Base-by-base conservation (phyloP, 768 basidiomycete genomes). In the Boletus barrowsii region DNA sequence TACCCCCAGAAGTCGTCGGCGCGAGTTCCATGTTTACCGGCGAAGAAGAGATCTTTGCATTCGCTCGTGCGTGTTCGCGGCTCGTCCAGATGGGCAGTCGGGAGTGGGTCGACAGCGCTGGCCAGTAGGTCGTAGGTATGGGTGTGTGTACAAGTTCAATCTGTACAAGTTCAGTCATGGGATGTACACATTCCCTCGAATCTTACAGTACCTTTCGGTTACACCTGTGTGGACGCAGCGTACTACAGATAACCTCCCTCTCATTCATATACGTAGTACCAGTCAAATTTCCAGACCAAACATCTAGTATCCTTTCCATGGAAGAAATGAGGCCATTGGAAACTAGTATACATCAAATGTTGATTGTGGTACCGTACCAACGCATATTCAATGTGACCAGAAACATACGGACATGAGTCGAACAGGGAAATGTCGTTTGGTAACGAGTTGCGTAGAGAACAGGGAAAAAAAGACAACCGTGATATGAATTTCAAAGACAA, bases 31-130 rank as follows among this genome's bases (percentile, higher is more conserved):
- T 99, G 76, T 98, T 98, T 67, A 88, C 87, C 0, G 95, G 96
- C 4, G 95, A 98, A 64, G 97, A 98, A 70, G 97, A 98, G 71
- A 68, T 98, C 0, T 99, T 99, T 67, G 97, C 97, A 0, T 99
- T 98, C 69, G 94, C 93, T 11, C 82, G 97, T 35, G 95, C 95
- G 18, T 93, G 90, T 65, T 92, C 89, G 22, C 79, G 92, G 42
- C 75, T 93, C 17, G 88, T 91, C 42, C 83, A 93, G 69, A 93
- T 93, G 91, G 92, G 93, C 15, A 93, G 90, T 66, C 87, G 79
- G 61, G 89, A 94, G 61, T 96, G 93, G 93, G 80, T 80, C 3
- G 80, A 82, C 66, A 74, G 69, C 36, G 67, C 76, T 15, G 75
- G 72, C 20, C 59, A 18, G 44, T 60, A 58, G 52, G 10, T 17